Percentiles rank a stretch among this genome's conserved stretches.
phyloP scores from a whole-genome alignment of 192 early-diverging fungal genomes.

The Coemansia aciculifera region DNA sequence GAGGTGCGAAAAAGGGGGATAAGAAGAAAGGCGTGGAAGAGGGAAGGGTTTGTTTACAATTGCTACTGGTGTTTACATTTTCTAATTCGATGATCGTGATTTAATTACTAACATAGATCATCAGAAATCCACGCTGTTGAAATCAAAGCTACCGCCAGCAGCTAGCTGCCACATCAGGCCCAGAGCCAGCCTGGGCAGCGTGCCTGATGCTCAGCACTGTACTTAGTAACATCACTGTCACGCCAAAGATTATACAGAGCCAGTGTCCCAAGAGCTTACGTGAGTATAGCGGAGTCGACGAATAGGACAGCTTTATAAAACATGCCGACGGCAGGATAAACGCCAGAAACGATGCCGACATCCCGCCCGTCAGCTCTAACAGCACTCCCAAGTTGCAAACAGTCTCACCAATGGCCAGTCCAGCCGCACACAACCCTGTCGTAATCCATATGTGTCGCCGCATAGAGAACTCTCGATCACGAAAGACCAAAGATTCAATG shows the following conservation, averaged over 20 bases:
- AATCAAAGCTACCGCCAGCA: conserved; percentile 23
- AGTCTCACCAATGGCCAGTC: conserved; percentile 69
- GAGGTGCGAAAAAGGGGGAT: conserved; percentile 16
- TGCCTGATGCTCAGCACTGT: conserved; percentile 42
- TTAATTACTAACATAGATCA: background rate
- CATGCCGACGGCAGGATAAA: conserved; percentile 86
- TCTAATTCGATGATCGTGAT: background rate
- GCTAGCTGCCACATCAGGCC: conserved; percentile 1
- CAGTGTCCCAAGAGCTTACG: conserved; percentile 65
- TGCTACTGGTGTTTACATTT: conserved; percentile 14
- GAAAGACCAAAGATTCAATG: conserved; percentile 58
- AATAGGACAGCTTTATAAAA: conserved; percentile 65
- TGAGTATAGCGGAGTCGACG: conserved; percentile 57
- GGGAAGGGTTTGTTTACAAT: conserved; percentile 8
- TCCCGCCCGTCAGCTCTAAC: conserved; percentile 83
- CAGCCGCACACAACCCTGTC: conserved; percentile 59
- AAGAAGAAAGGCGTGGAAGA: conserved; percentile 7
- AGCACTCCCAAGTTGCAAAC: conserved; percentile 84
- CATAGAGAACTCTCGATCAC: conserved; percentile 56
- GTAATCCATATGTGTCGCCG: conserved; percentile 71
- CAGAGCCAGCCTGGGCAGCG: conserved; percentile 9
- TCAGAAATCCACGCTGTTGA: background rate
- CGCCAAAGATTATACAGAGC: conserved; percentile 76
- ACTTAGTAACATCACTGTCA: conserved; percentile 34
- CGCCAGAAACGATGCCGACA: conserved; percentile 85